Percentiles rank a stretch among this genome's conserved stretches.
phyloP scores from a whole-genome alignment of 2,329 filamentous ascomycete species.

The Colletotrichum navitas region DNA sequence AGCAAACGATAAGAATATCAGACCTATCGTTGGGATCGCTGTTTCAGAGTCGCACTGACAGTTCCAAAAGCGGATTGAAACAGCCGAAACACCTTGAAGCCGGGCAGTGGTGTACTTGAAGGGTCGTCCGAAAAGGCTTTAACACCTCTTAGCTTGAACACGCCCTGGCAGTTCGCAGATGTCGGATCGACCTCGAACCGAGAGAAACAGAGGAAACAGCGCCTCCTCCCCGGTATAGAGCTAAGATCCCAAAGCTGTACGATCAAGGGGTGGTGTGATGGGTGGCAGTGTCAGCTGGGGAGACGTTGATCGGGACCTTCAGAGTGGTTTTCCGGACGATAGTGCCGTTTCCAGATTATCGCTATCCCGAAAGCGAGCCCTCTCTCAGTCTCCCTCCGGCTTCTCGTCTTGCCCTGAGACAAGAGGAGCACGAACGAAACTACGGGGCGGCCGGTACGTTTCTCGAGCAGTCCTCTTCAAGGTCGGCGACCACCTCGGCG shows the following conservation, averaged over 20 bases:
- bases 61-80: slow-evolving; percentile 54
- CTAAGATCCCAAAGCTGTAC: slow-evolving; percentile 31
- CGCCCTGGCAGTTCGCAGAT: slow-evolving; percentile 42
- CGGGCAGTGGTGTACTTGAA: slow-evolving; percentile 47
- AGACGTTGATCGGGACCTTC: slow-evolving; percentile 23
- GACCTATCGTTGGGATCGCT: slow-evolving; percentile 54
- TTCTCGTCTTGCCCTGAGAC: neutral
- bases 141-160: slow-evolving; percentile 45
- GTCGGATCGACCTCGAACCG: slow-evolving; percentile 44
- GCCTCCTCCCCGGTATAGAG: slow-evolving; percentile 13
- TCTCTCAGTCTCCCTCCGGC: neutral
- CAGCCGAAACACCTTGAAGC: slow-evolving; percentile 55
- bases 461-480: slow-evolving; percentile 24
- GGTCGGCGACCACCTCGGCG: slow-evolving; percentile 14
- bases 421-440: neutral
- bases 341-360: slow-evolving; percentile 18
- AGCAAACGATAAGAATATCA: slow-evolving; percentile 48
- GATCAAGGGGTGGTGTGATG: slow-evolving; percentile 18
- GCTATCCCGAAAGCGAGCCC: slow-evolving; percentile 7
- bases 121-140: slow-evolving; percentile 43
- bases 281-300: slow-evolving; percentile 24
- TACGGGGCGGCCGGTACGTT: neutral
- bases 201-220: slow-evolving; percentile 42
- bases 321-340: slow-evolving; percentile 29
- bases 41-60: slow-evolving; percentile 55